Base-by-base conservation (phyloP, 371 early-diverging fungal species). In the Basidiobolus meristosporus region DNA sequence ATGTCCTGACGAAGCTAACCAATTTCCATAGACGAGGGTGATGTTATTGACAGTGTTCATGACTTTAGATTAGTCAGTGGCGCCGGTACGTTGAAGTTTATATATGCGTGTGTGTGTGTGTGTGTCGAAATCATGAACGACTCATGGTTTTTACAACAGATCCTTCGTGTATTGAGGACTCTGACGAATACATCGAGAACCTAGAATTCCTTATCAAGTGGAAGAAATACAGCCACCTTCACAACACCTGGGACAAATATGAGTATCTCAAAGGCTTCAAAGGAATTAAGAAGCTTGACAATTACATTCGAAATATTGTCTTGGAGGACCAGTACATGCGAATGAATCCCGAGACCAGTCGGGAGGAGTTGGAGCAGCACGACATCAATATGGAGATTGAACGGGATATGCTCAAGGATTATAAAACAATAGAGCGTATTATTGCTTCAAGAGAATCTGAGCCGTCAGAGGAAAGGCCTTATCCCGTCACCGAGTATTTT, bases 141-240 rank as follows among this genome's bases (percentile, higher is more conserved):
- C 11, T 36, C n/a, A 7, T 3, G 21, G 3, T 3, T 15, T 38
- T 31, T 19, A 12, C 18, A 34, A 6, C 12, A 16, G 18, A 34
- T 34, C 4, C 14, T 34, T n/a, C 5, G 5, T 6, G 18, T n/a
- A 34, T 14, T 16, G 18, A 34, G 14, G 4, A 6, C 34, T 5
- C 16, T 16, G 6, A 18, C 14, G 14, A 12, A 7, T 7, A 4
- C 34, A n/a, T 33, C 44, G 22, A 38, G 22, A 77, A 79, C 40
- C 51, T 79, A 47, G 82, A 87, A 58, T 93, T 75, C 43, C 63
- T 77, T 7, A 70, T 97, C 50, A 93, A 97, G 50, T 97, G 96
- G 96, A 79, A 79, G 54, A 71, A 77, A 2, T 74, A 72, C 66
- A 85, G 89, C 3, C 90, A 90, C 59, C 59, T 86, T 32, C 86